A percentile compares a stretch with the other conserved stretches of the same genome.
These are phyloP conservation scores for Penicillium sp. DNA, from an alignment of 2,329 filamentous ascomycete genomes.

Conservation along the genomic window DNA sequence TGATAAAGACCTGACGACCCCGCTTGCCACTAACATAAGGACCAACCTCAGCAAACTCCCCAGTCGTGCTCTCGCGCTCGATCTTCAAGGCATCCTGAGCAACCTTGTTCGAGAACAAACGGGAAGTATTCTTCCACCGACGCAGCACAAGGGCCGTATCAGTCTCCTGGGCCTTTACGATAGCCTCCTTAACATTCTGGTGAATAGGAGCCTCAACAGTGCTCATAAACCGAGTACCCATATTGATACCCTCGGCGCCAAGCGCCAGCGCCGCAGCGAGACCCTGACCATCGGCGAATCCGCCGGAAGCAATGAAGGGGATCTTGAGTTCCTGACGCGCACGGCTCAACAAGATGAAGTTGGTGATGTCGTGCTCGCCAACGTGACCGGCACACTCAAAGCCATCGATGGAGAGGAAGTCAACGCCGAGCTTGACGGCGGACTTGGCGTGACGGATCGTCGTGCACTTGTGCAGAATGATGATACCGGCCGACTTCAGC, in stretches of 20 bases:
- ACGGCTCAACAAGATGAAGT: conserved; percentile 66
- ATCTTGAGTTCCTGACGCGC: conserved; percentile 79
- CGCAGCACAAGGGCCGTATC: conserved; percentile 85
- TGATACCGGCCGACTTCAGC: conserved; percentile 75
- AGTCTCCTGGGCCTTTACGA: conserved; percentile 82
- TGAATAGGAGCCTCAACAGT: conserved; percentile 92
- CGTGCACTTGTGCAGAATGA: conserved; percentile 94
- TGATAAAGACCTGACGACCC: conserved; percentile 85
- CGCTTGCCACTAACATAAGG: conserved; percentile 85
- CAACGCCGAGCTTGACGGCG: conserved; percentile 89
- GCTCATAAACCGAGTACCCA: conserved; percentile 98
- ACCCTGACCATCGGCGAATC: conserved; percentile 91
- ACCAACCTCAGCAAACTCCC: conserved; percentile 85
- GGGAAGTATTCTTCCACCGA: conserved; percentile 87
- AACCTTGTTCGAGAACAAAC: conserved; percentile 88
- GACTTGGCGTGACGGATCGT: conserved; percentile 89
- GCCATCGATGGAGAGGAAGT: conserved; percentile 94
- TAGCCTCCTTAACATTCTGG: conserved; percentile 86
- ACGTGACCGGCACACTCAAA: conserved; percentile 86
- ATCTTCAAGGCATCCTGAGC: conserved; percentile 74
- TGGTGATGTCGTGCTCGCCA: conserved; percentile 53
- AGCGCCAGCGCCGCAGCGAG: conserved; percentile 85
- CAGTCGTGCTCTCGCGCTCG: conserved; percentile 75
- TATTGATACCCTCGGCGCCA: conserved; percentile 92
- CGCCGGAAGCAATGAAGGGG: conserved; percentile 93